Evolutionary conservation across 768 basidiomycete species (phyloP).

Genomic region (Russula vinacea): DNA sequence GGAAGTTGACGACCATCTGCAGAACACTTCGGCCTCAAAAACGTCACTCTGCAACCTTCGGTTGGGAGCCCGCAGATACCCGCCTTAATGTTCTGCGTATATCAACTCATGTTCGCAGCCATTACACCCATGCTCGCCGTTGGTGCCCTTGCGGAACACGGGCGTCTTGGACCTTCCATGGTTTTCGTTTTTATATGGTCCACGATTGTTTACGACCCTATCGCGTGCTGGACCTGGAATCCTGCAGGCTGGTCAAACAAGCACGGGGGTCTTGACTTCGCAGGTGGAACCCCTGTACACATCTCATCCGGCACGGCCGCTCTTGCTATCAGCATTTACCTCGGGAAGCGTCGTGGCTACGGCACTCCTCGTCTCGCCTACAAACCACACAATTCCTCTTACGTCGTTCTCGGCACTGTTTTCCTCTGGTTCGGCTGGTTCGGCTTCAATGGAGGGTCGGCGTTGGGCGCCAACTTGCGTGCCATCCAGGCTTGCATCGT

Average conservation of each 20-base stretch:
- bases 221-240: constrained; percentile 98
- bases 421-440: constrained; percentile 98
- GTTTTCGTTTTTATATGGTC: constrained; percentile 91
- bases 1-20: constrained; percentile 7
- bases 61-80: constrained; percentile 71
- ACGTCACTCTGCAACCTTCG: constrained; percentile 72
- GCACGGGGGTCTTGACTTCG: constrained; percentile 86
- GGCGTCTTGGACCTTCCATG: constrained; percentile 77
- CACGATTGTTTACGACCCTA: constrained; percentile 86
- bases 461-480: constrained; percentile 82
- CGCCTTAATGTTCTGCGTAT: constrained; percentile 72
- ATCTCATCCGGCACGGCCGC: constrained; percentile 92
- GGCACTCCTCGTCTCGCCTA: constrained; percentile 89
- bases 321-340: constrained; percentile 84
- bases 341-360: constrained; percentile 88
- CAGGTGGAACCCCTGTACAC: constrained; percentile 95
- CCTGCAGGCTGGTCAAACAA: constrained; percentile 68
- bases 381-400: constrained; percentile 91
- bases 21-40: constrained; percentile 82
- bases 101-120: constrained; percentile 88
- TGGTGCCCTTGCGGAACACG: constrained; percentile 90
- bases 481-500: constrained; percentile 88
- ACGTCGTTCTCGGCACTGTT: constrained; percentile 89
- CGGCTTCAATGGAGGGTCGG: constrained; percentile 91
- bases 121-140: constrained; percentile 90